phyloP scores from a whole-genome alignment of 192 early-diverging fungal genomes.

The Coemansia sp. region DNA sequence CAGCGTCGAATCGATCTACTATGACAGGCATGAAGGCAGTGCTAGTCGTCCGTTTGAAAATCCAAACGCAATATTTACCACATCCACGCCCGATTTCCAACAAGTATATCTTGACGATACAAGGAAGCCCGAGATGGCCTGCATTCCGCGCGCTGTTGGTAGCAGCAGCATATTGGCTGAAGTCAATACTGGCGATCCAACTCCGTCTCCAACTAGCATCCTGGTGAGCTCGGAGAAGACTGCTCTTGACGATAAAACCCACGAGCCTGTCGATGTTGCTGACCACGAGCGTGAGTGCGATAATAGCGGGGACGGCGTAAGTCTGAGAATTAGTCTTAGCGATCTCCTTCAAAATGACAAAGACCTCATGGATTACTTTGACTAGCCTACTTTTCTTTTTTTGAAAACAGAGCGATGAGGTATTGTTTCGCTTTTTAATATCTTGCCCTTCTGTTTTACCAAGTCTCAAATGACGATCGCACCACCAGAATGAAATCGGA shows the following conservation, averaged over 20 bases:
- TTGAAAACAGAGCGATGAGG: background rate
- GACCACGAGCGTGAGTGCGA: background rate
- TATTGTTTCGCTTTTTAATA: background rate
- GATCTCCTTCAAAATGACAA: background rate
- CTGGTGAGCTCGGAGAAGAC: background rate
- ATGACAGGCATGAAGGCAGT: background rate
- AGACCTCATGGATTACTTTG: slow-evolving; percentile 1
- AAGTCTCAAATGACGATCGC: too few species aligned
- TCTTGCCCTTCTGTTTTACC: too few species aligned
- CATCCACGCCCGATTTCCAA: slow-evolving; percentile 6
- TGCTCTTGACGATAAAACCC: background rate
- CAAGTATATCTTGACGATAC: slow-evolving; percentile 6
- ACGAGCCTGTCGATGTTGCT: background rate
- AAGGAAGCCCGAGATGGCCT: slow-evolving; percentile 6
- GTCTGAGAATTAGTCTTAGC: slow-evolving; percentile 2
- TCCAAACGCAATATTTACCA: slow-evolving; percentile 10
- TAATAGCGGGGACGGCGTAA: background rate
- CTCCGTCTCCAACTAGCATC: background rate
- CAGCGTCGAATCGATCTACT: background rate
- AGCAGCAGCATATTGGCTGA: slow-evolving; percentile 9
- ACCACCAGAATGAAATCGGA: too few species aligned
- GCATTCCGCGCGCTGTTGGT: background rate
- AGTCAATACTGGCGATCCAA: background rate
- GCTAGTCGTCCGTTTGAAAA: slow-evolving; percentile 12
- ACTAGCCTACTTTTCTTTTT: background rate